Conservation (phyloP, 768 basidiomycete species). For the Leccinum variicolor region DNA sequence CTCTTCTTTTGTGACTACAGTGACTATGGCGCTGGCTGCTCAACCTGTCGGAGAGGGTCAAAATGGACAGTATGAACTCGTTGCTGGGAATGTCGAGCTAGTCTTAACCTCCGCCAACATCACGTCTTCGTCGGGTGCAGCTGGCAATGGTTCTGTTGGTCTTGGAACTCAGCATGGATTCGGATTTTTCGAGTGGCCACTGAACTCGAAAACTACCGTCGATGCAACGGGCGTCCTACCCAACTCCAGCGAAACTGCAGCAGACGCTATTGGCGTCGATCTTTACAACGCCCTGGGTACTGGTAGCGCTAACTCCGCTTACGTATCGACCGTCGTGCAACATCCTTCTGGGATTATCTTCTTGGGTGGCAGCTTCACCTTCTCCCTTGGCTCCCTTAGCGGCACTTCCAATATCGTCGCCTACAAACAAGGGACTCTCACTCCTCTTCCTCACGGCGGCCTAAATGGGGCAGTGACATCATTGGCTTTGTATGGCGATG, state of each 20-base stretch:
- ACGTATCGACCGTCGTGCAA: constrained; percentile 56
- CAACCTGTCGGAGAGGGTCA: constrained; percentile 60
- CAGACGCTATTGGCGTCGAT: constrained; percentile 61
- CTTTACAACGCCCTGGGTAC: constrained; percentile 62
- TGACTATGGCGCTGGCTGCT: constrained; percentile 71
- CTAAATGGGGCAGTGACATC: constrained; percentile 78
- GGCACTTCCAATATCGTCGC: constrained; percentile 69
- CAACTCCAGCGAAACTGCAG: constrained; percentile 65
- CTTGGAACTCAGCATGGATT: constrained; percentile 50
- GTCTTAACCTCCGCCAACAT: constrained; percentile 61
- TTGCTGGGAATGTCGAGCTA: constrained; percentile 86
- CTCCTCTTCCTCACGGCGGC: constrained; percentile 58
- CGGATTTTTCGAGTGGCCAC: constrained; percentile 89
- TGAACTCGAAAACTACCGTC: constrained; percentile 38
- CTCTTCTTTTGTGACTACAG: constrained; percentile 64
- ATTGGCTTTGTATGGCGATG: constrained; percentile 57
- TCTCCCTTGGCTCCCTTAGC: constrained; percentile 52
- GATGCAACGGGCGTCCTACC: constrained; percentile 63
- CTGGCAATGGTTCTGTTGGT: constrained; percentile 30
- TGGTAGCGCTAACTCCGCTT: constrained; percentile 30
- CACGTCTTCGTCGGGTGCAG: constrained; percentile 32
- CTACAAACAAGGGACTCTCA: constrained; percentile 58
- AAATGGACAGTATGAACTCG: constrained; percentile 70
- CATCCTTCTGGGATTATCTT: constrained; percentile 66
- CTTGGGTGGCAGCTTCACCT: constrained; percentile 73